Conservation (phyloP, 2,329 filamentous ascomycete genomes). For the Aurifilum marmelostoma region DNA sequence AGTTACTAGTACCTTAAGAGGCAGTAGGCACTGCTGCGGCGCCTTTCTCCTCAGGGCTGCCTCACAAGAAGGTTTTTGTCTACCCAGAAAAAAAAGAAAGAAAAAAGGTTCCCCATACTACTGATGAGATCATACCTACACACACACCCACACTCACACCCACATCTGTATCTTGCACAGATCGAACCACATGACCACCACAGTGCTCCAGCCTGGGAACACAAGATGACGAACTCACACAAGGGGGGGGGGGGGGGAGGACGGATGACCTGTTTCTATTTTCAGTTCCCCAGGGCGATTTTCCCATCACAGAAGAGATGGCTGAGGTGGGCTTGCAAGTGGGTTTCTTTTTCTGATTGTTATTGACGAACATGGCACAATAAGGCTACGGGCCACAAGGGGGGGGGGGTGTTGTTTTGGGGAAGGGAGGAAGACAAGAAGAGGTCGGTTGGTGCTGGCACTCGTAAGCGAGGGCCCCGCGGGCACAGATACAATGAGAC, state of each 20-base stretch:
- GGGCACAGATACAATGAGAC: neutral
- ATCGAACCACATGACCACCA: neutral
- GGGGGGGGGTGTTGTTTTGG: too few relatives aligned
- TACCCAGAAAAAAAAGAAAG: too few relatives aligned
- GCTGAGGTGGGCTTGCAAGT: constrained; percentile 7
- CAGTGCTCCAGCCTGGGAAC: neutral
- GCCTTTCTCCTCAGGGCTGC: neutral
- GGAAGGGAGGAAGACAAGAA: neutral
- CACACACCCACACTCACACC: neutral
- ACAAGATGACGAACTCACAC: neutral
- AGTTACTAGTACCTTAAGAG: neutral
- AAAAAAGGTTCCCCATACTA: neutral
- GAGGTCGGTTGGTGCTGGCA: neutral
- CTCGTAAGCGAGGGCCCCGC: neutral
- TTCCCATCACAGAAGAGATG: neutral
- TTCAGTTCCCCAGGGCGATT: neutral
- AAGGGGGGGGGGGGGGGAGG: too few relatives aligned
- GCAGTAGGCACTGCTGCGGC: neutral
- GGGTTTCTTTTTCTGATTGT: neutral
- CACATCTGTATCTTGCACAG: neutral
- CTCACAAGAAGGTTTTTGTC: neutral
- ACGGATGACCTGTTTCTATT: neutral
- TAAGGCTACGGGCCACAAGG: constrained; percentile 8
- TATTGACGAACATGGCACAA: constrained; percentile 9
- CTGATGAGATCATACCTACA: neutral